phyloP scores from a whole-genome alignment of 2,329 filamentous ascomycete species.

The Ascochyta lentis region DNA sequence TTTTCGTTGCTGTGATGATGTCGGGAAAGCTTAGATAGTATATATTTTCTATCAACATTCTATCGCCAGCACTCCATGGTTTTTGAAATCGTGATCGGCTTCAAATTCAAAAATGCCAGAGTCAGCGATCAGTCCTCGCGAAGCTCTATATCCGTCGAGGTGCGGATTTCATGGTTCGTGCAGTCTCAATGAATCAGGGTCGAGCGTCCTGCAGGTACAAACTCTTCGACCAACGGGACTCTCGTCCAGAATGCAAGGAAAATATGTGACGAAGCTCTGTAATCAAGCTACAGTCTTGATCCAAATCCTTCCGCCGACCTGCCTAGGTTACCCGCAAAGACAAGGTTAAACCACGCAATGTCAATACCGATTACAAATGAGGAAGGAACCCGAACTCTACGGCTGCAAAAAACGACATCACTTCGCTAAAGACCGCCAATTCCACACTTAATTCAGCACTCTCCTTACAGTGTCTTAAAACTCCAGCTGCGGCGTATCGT shows the following conservation, averaged over 20 bases:
- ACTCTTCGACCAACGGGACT: background rate
- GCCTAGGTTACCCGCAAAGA: background rate
- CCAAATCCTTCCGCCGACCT: background rate
- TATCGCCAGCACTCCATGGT: too few species aligned
- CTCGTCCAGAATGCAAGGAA: background rate
- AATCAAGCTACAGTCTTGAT: background rate
- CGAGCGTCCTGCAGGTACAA: background rate
- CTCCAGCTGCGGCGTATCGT: background rate
- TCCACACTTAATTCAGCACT: background rate
- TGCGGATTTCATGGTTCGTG: background rate
- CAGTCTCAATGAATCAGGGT: background rate
- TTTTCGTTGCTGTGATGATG: constrained; percentile 11
- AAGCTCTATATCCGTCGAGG: background rate
- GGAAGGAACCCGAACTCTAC: background rate
- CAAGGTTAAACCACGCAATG: constrained; percentile 14
- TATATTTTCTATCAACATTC: background rate
- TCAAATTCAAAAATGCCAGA: background rate
- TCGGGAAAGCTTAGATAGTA: background rate
- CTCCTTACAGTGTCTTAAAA: background rate
- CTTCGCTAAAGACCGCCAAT: background rate
- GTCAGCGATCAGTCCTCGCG: background rate
- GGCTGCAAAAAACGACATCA: background rate
- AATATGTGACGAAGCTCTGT: background rate
- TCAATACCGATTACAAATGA: constrained; percentile 15
- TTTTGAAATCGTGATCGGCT: too few species aligned